These are phyloP conservation scores for Myxozyma sirexii DNA, from an alignment of 805 yeast species.

Conservation along the genomic window DNA sequence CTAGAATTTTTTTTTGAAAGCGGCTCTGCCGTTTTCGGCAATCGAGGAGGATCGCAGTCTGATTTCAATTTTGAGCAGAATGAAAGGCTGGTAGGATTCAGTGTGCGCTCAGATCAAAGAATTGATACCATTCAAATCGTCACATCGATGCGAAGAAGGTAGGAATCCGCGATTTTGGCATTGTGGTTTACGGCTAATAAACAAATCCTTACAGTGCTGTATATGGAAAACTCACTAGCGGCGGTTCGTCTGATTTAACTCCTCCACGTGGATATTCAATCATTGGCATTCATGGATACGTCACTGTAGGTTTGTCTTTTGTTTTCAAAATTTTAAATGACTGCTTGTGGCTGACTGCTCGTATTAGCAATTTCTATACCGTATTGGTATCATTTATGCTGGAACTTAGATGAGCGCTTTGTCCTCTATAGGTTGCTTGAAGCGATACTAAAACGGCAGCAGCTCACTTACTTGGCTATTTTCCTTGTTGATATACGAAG, in stretches of 20 bases:
- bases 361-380: conserved; percentile 12
- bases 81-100: conserved; percentile 63
- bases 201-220: too few species aligned
- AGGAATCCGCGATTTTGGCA: too few species aligned
- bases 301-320: conserved; percentile 43
- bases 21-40: conserved; percentile 42
- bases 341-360: not conserved
- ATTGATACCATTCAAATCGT: conserved; percentile 80
- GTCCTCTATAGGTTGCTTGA: too few species aligned
- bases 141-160: conserved; percentile 45
- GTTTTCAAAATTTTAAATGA: not conserved
- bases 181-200: too few species aligned
- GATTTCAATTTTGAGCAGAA: conserved; percentile 60
- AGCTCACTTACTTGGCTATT: too few species aligned
- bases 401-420: not conserved
- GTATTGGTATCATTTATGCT: conserved; percentile 23
- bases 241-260: conserved; percentile 57
- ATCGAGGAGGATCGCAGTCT: conserved; percentile 46
- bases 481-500: too few species aligned
- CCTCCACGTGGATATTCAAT: conserved; percentile 65
- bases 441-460: too few species aligned
- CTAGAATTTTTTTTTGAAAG: conserved; percentile 53
- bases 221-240: conserved; percentile 74
- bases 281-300: conserved; percentile 72
- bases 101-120: conserved; percentile 81